A percentile compares a stretch with the other conserved stretches of the same genome.
phyloP scores from a whole-genome alignment of 192 early-diverging fungal genomes.

The Entomortierella lignicola region DNA sequence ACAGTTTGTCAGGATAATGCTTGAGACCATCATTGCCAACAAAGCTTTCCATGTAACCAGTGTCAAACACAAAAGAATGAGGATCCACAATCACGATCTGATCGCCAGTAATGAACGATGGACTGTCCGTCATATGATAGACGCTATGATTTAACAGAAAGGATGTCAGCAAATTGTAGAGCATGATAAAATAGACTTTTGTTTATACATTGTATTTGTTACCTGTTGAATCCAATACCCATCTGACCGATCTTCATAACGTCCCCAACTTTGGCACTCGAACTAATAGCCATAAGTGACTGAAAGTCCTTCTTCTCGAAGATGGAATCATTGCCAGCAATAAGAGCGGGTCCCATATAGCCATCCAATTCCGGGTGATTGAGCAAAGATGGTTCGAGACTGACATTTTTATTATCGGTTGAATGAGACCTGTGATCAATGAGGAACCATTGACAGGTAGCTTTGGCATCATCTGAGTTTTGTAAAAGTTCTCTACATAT shows the following conservation, averaged over 20 bases:
- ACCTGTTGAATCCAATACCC: conserved; percentile 51
- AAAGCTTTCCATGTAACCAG: no score
- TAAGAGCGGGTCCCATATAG: conserved; percentile 26
- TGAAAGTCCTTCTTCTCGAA: conserved; percentile 23
- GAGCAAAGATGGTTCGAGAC: no score
- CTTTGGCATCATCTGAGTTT: conserved; percentile 13
- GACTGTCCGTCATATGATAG: conserved; percentile 55
- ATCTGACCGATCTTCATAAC: conserved; percentile 35
- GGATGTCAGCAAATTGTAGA: no score
- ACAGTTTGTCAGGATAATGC: conserved; percentile 37
- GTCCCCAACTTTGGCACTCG: conserved; percentile 16
- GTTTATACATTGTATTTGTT: no score
- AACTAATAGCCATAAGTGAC: conserved; percentile 13
- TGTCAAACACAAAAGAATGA: conserved; percentile 25
- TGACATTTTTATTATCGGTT: no score
- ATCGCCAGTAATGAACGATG: conserved; percentile 43
- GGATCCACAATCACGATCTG: conserved; percentile 54
- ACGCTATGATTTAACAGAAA: no score
- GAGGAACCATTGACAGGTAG: conserved; percentile 22
- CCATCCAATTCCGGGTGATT: conserved; percentile 5
- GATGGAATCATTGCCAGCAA: conserved; percentile 28
- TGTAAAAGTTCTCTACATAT: conserved; percentile 34
- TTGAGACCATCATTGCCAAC: neutral
- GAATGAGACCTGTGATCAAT: no score
- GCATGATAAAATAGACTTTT: no score